A percentile compares a stretch with the other conserved stretches of the same genome.
Evolutionary conservation across 2,329 filamentous ascomycete species (phyloP).

Genomic region (Beauveria caledonica): DNA sequence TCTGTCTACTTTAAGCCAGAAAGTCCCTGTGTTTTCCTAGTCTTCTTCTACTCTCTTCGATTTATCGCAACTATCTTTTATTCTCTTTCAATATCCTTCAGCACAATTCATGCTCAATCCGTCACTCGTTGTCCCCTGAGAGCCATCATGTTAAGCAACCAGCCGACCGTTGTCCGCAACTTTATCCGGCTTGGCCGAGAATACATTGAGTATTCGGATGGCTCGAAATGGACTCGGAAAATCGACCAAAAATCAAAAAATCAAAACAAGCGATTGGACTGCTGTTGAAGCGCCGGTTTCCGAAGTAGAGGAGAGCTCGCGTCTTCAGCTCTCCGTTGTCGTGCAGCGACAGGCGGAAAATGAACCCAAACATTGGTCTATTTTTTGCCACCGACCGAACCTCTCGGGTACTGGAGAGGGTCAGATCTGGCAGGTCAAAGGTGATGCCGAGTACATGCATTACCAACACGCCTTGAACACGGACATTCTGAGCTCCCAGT

Average conservation of each 20-base stretch:
- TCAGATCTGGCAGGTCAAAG: background rate
- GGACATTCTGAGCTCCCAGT: background rate
- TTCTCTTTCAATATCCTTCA: background rate
- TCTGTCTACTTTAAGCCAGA: background rate
- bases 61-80: background rate
- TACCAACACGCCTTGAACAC: background rate
- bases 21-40: background rate
- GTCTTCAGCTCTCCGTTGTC: background rate
- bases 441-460: slow-evolving; percentile 1
- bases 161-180: background rate
- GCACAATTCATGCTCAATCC: background rate
- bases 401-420: background rate
- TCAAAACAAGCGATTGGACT: background rate
- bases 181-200: background rate
- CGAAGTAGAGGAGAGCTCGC: background rate
- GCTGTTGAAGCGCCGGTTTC: background rate
- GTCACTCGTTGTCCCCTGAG: background rate
- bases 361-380: background rate
- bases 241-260: background rate
- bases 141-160: background rate
- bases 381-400: slow-evolving; percentile 5
- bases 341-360: background rate
- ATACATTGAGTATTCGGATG: background rate
- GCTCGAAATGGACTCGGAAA: background rate
- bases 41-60: background rate